These are phyloP conservation scores for Cyclotella sp. DNA, from an alignment of 108 stramenopile species.

Conservation along the genomic window DNA sequence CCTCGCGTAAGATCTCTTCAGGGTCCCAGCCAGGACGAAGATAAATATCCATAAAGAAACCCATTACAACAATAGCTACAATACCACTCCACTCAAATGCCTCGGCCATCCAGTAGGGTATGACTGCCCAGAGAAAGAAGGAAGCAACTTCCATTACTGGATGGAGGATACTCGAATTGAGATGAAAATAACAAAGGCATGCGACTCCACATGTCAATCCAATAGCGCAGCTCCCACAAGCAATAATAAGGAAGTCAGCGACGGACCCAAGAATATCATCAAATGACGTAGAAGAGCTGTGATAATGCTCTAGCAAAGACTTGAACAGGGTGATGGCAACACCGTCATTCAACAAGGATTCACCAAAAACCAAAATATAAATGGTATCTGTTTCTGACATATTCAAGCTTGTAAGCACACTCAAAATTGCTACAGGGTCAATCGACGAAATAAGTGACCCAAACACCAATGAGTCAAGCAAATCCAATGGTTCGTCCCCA, in stretches of 20 bases:
- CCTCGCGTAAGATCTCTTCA: constrained; percentile 27
- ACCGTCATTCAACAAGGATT: constrained; percentile 82
- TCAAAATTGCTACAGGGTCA: constrained; percentile 67
- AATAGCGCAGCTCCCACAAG: constrained; percentile 78
- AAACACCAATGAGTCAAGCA: constrained; percentile 58
- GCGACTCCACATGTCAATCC: constrained; percentile 74
- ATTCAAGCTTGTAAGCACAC: constrained; percentile 54
- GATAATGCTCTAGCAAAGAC: constrained; percentile 52
- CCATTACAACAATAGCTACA: constrained; percentile 79
- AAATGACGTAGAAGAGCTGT: constrained; percentile 31
- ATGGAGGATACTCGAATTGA: constrained; percentile 69
- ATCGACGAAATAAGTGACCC: constrained; percentile 69
- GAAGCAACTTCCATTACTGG: constrained; percentile 86
- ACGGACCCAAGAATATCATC: constrained; percentile 45
- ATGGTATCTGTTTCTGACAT: constrained; percentile 57
- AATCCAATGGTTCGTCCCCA: constrained; percentile 31
- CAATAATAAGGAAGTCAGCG: constrained; percentile 68
- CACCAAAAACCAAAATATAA: constrained; percentile 78
- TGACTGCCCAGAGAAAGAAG: constrained; percentile 88
- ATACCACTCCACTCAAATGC: constrained; percentile 78
- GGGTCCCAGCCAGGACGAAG: constrained; percentile 55
- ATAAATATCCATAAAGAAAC: constrained; percentile 71
- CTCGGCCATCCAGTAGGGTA: constrained; percentile 93
- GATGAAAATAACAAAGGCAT: constrained; percentile 84
- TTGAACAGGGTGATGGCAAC: constrained; percentile 75